Evolutionary conservation across 2,329 filamentous ascomycete genomes (phyloP).

Genomic region (Pestalotiopsis sp.): DNA sequence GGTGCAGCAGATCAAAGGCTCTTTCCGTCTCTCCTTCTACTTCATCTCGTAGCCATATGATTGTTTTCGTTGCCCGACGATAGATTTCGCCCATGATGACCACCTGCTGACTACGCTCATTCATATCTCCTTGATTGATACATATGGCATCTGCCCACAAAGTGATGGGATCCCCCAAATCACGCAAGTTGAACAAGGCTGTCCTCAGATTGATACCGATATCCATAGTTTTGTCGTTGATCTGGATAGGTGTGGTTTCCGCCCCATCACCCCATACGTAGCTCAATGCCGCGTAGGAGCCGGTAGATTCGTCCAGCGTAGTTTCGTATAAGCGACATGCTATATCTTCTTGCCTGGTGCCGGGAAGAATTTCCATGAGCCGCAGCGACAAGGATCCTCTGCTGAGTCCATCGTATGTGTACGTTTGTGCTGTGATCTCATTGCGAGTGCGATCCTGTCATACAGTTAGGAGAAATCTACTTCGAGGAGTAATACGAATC

Average conservation of each 20-base stretch:
- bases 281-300: neutral
- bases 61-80: neutral
- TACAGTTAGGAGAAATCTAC: neutral
- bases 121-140: neutral
- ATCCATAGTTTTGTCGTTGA: neutral
- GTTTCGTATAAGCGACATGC: neutral
- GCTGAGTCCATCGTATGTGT: neutral
- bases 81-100: neutral
- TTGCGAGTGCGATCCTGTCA: neutral
- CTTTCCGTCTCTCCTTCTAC: neutral
- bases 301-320: neutral
- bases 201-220: neutral
- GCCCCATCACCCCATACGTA: neutral
- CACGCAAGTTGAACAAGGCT: neutral
- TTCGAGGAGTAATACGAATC: neutral
- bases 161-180: neutral
- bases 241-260: neutral
- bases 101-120: neutral
- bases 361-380: neutral
- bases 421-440: neutral
- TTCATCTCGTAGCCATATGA: neutral
- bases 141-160: neutral
- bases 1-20: neutral
- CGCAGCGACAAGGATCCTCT: neutral
- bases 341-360: constrained; percentile 1